These are phyloP conservation scores for Cyclotella atomus DNA, from an alignment of 108 stramenopile genomes.

Conservation along the genomic window DNA sequence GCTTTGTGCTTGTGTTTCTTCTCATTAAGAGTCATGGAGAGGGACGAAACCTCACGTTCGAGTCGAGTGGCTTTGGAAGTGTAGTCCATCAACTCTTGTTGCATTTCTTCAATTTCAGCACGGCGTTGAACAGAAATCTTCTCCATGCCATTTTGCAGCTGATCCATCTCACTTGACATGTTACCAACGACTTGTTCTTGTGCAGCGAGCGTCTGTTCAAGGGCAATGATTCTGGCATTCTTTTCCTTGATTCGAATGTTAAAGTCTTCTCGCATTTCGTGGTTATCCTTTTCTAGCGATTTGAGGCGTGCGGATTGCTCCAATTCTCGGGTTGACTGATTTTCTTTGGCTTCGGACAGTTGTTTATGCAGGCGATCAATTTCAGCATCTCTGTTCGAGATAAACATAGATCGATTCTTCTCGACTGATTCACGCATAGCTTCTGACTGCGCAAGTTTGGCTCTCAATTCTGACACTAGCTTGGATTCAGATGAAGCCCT, in stretches of 20 bases:
- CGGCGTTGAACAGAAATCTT: slow-evolving; percentile 60
- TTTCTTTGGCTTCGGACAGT: slow-evolving; percentile 54
- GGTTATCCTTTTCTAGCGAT: slow-evolving; percentile 58
- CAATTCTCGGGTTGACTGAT: slow-evolving; percentile 34
- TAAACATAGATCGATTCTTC: slow-evolving; percentile 53
- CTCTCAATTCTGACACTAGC: slow-evolving; percentile 30
- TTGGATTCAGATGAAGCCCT: slow-evolving; percentile 27
- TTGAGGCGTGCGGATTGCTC: slow-evolving; percentile 54
- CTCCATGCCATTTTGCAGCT: slow-evolving; percentile 83
- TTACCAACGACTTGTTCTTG: slow-evolving; percentile 79
- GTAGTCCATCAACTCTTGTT: slow-evolving; percentile 78
- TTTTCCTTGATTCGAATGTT: slow-evolving; percentile 63
- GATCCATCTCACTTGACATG: slow-evolving; percentile 86
- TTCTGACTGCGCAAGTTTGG: slow-evolving; percentile 49
- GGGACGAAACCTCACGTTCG: slow-evolving; percentile 69
- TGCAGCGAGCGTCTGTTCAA: slow-evolving; percentile 81
- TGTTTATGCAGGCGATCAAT: slow-evolving; percentile 75
- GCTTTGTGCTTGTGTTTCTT: slow-evolving; percentile 62
- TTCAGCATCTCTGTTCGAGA: slow-evolving; percentile 60
- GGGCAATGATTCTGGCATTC: slow-evolving; percentile 67
- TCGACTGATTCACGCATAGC: slow-evolving; percentile 58
- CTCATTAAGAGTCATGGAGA: slow-evolving; percentile 76
- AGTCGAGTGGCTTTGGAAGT: slow-evolving; percentile 56
- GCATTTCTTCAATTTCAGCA: slow-evolving; percentile 87
- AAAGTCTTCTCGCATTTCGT: slow-evolving; percentile 58